phyloP scores from a whole-genome alignment of 371 early-diverging fungal genomes.

The Nematocida displodere region DNA sequence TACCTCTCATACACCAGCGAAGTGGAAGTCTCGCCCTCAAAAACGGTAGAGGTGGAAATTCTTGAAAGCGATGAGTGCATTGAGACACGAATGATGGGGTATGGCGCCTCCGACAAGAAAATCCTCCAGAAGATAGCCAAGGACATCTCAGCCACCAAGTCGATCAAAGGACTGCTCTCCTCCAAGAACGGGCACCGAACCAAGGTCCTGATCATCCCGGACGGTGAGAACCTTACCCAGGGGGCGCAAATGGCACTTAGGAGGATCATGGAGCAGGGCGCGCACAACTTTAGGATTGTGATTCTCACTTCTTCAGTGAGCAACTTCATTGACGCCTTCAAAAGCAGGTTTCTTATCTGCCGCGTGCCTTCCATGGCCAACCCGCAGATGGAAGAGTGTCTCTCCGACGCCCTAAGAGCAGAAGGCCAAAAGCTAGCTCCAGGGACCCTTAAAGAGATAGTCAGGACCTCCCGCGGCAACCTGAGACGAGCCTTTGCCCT shows the following conservation, averaged over 20 bases:
- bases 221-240: slow-evolving; percentile 80
- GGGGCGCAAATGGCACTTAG: slow-evolving; percentile 95
- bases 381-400: slow-evolving; percentile 67
- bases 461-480: slow-evolving; percentile 73
- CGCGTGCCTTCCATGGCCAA: slow-evolving; percentile 75
- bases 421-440: slow-evolving; percentile 47
- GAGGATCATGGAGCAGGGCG: slow-evolving; percentile 97
- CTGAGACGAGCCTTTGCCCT: slow-evolving; percentile 77
- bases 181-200: background rate
- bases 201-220: slow-evolving; percentile 81
- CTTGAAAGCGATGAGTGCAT: slow-evolving; percentile 62
- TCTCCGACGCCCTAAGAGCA: slow-evolving; percentile 30
- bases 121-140: slow-evolving; percentile 92
- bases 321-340: slow-evolving; percentile 85
- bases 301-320: slow-evolving; percentile 79
- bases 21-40: slow-evolving; percentile 73
- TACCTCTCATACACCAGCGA: slow-evolving; percentile 76
- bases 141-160: slow-evolving; percentile 91
- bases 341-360: slow-evolving; percentile 82
- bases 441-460: slow-evolving; percentile 64
- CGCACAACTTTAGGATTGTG: slow-evolving; percentile 79
- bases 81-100: slow-evolving; percentile 67
- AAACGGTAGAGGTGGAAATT: slow-evolving; percentile 72
- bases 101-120: slow-evolving; percentile 83
- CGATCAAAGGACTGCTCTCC: slow-evolving; percentile 69